Evolutionary conservation across 1,139 yeast genomes (phyloP), one percentile per base, ranked within the genome.

Genomic region (Geotrichum siamense): DNA sequence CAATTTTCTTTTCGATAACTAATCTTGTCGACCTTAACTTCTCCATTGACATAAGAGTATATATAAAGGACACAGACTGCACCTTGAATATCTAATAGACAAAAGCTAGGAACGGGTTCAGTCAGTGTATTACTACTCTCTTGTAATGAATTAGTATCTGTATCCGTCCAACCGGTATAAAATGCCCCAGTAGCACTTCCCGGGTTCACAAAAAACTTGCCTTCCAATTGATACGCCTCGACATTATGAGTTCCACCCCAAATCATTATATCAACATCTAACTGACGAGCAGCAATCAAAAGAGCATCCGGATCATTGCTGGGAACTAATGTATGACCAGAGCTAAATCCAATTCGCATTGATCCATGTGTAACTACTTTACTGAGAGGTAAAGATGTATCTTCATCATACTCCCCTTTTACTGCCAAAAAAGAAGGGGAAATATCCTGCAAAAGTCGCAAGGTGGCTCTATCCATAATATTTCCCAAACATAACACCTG

Each of bases 191-290:
- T 87, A 36, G 94, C 94, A 59, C 94, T 82, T 0, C 98, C 98
- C 0, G 98, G 98, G 60, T 86, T 89, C 21, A 91, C 74, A 58
- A 91, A 91, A 63, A 89, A 86, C 65, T 85, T 86, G 23, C 94
- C 94, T 53, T 87, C 97, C 49, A 89, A 68, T 9, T 93, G 85
- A 58, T 86, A 91, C 0, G 96, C 96, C 59, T 91, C 97, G 5
- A 86, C 94, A 51, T 79, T 77, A 61, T 86, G 95, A 1, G 95
- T 81, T 0, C 96, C 95, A n/a, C 97, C 97, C 85, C 94, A 86
- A n/a, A 91, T 71, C 55, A 91, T 69, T 8, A 91, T 75, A 62
- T 91, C 97, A 38, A 85, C 97, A 60, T 89, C 94, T 70, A 89
- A 70, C 63, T 87, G 91, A 49, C 98, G 72, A 0, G 98, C 96